Base-by-base conservation (phyloP, 495 filamentous ascomycete genomes). In the Acidomyces sp. region DNA sequence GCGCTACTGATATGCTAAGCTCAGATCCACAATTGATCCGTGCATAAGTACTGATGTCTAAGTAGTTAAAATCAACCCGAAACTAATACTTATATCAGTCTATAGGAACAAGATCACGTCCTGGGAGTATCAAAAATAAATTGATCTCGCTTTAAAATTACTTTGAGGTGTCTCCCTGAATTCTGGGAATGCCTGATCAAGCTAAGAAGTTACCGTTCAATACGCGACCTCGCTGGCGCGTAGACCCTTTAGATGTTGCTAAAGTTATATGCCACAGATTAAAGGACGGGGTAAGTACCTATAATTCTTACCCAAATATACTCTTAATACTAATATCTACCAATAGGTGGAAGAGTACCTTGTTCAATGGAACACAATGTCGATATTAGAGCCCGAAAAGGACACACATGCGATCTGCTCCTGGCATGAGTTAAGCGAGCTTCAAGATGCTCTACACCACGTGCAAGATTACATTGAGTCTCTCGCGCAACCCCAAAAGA, bases 391-490 rank as follows among this genome's bases (percentile, higher is more conserved):
- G 6, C 12, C 20, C 19, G 6, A 18, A 20, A 20, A 24, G 15
- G 26, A 39, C 1, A 6, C 20, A 6, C 26, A 30, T 16, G 36
- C 52, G 9, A 52, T 54, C 7, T 45, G 48, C 27, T 56, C 51
- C 1, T 64, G 61, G 61, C 61, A 64, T 37, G 17, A 16, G 27
- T 0, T 62, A 1, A 26, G 41, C 10, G 61, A 64, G 34, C 50
- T 64, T 6, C 24, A 28, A 1, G 15, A 30, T 1, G 56, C 48
- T 23, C 49, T 64, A 4, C 42, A 56, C 23, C 29, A 49, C 12
- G 46, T 64, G 9, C 61, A 64, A 31, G 36, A 39, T 4, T 62
- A 64, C 41, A 32, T 64, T 12, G 55, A 64, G 16, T 34, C 12
- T 22, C 46, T 36, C 27, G 19, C 43, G 2, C 27, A 25, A 22